Evolutionary conservation across 73 alveolate genomes (phyloP), one percentile per base, ranked within the genome.

Genomic region (Paramecium pentaurelia): DNA sequence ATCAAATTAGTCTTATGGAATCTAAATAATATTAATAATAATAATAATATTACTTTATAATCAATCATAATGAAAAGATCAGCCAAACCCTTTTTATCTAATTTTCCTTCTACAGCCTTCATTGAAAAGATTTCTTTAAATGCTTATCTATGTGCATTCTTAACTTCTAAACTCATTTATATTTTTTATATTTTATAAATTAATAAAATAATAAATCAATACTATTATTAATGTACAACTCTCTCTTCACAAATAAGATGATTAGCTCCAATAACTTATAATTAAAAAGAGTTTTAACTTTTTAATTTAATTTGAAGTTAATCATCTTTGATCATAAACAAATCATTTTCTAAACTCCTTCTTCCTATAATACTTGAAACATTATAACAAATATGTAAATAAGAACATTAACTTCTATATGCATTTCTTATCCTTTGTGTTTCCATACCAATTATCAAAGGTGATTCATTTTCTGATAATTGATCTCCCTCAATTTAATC

Each of bases 21-120:
- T 80, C 91, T 80, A 14, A 40, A 7, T 4, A 10, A n/a, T n/a
- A n/a, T 42, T 38, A 11, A 6, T 20, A 14, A 4, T 45, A 38
- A 54, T 18, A 49, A 16, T 54, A 1, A 54, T 18, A 38, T 8
- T 28, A 89, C 94, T 73, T 89, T 49, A 54, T 89, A 89, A 89
- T 89, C 94, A 28, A 89, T 89, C 58, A 83, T 89, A 14, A 71
- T 59, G 86, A 89, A 89, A 8, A 89, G 84, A 28, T 89, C 94
- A 34, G 86, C 94, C 40, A 89, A 89, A 12, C 94, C 94, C 18
- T 89, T 89, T 83, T 71, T 89, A 73, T 89, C 94, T 49, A 89
- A 32, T 73, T 89, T 89, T 30, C 88, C 88, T 34, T 89, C 94
- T 2, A 71, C 75, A 11, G 94, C 94, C 77, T 71, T 83, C 77